Conservation (phyloP, 176 grass and related monocot species). For the Carex myosuroides region DNA sequence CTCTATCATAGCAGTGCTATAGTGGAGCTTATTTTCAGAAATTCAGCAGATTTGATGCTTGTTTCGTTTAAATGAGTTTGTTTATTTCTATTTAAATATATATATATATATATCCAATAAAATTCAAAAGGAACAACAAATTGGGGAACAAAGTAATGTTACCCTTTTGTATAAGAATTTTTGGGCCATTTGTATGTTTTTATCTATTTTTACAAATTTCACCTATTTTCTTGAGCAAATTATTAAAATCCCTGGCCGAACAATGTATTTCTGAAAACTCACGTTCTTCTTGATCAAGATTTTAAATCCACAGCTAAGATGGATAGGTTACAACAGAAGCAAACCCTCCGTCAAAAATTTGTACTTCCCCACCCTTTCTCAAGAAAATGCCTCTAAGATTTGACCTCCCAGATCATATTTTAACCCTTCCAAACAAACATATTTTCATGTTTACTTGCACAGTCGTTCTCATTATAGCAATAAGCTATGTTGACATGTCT, state of each 20-base stretch:
- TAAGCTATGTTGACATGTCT: background rate
- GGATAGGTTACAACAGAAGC: slow-evolving; percentile 15
- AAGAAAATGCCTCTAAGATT: slow-evolving; percentile 8
- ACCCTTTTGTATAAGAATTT: background rate
- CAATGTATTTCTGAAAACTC: slow-evolving; percentile 3
- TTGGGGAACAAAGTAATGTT: background rate
- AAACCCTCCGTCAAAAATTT: background rate
- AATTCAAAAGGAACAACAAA: background rate
- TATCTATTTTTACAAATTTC: background rate
- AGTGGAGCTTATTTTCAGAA: too few relatives aligned
- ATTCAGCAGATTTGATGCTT: too few relatives aligned
- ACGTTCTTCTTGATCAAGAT: background rate
- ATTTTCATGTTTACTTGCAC: slow-evolving; percentile 4
- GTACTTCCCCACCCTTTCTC: background rate
- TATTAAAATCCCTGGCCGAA: background rate
- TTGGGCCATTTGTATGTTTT: slow-evolving; percentile 2
- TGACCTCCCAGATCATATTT: background rate
- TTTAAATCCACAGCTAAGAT: background rate
- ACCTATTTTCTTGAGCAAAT: background rate
- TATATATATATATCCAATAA: background rate
- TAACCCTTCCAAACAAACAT: background rate
- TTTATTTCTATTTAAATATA: too few relatives aligned
- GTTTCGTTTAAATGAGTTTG: too few relatives aligned
- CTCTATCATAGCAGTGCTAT: too few relatives aligned
- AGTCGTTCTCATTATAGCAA: background rate